Percentiles rank a stretch among this genome's conserved stretches.
phyloP scores from a whole-genome alignment of 1,139 yeast genomes.

The Debaryomyces singareniensis region DNA sequence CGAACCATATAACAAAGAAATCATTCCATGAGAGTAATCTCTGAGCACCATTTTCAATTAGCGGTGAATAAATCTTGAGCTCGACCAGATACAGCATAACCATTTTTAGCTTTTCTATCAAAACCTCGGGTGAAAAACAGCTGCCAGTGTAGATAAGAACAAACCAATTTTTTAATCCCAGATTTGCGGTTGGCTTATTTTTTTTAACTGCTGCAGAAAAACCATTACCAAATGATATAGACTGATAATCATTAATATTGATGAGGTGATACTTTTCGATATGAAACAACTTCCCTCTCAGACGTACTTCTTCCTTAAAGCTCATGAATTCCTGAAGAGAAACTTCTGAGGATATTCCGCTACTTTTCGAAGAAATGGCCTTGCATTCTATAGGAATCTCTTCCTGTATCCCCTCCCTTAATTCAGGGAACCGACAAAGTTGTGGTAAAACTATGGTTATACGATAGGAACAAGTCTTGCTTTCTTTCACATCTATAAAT shows the following conservation, averaged over 20 bases:
- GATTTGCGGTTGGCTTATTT: slow-evolving; percentile 7
- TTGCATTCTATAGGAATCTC: slow-evolving; percentile 41
- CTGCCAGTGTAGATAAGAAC: slow-evolving; percentile 21
- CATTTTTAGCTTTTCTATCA: slow-evolving; percentile 14
- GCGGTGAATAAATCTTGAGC: slow-evolving; percentile 23
- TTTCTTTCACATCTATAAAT: slow-evolving; percentile 48
- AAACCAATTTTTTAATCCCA: slow-evolving; percentile 17
- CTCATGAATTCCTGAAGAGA: slow-evolving; percentile 7
- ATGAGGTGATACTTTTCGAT: slow-evolving; percentile 17
- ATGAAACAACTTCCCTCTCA: slow-evolving; percentile 12
- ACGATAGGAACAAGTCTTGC: slow-evolving; percentile 66
- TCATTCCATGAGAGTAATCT: slow-evolving; percentile 25
- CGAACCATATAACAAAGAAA: slow-evolving; percentile 30
- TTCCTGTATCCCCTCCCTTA: slow-evolving; percentile 31
- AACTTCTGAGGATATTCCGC: slow-evolving; percentile 4
- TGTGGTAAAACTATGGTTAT: slow-evolving; percentile 53
- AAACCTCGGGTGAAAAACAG: slow-evolving; percentile 9
- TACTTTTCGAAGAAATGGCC: slow-evolving; percentile 14
- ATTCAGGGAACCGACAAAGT: slow-evolving; percentile 50
- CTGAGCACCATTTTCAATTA: slow-evolving; percentile 8
- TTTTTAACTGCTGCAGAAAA: slow-evolving; percentile 22
- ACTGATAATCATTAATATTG: slow-evolving; percentile 18
- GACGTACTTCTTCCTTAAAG: slow-evolving; percentile 5
- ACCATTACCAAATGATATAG: slow-evolving; percentile 26
- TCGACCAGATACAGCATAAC: slow-evolving; percentile 19